Evolutionary conservation across 768 basidiomycete species (phyloP).

Genomic region (Floccularia luteovirens): DNA sequence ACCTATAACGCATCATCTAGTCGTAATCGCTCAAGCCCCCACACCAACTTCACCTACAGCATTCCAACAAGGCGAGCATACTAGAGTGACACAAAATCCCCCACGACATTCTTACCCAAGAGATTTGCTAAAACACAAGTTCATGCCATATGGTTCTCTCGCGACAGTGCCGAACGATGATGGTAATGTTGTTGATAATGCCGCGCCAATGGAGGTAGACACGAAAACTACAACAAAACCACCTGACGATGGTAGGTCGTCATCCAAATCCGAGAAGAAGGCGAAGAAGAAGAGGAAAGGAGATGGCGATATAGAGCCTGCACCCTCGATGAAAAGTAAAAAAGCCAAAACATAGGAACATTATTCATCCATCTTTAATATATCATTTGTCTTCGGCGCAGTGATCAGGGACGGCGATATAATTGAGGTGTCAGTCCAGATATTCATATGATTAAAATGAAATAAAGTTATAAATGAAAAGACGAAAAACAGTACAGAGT

Average conservation of each 20-base stretch:
- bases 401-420: conserved; percentile 1
- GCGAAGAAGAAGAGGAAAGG: conserved; percentile 27
- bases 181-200: conserved; percentile 14
- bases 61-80: conserved; percentile 15
- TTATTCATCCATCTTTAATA: not conserved
- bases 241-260: conserved; percentile 3
- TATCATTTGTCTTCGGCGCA: not conserved
- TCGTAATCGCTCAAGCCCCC: conserved; percentile 44
- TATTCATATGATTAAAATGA: no score
- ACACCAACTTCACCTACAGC: conserved; percentile 20
- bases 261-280: conserved; percentile 4
- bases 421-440: conserved; percentile 8
- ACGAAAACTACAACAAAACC: conserved; percentile 4
- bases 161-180: conserved; percentile 12
- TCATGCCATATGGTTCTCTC: conserved; percentile 55
- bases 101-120: conserved; percentile 50
- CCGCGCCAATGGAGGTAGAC: conserved; percentile 18
- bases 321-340: conserved; percentile 37
- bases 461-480: not conserved
- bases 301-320: conserved; percentile 13
- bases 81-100: conserved; percentile 31
- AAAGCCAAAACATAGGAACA: conserved; percentile 27
- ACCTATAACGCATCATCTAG: conserved; percentile 47
- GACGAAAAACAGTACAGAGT: not conserved
- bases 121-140: conserved; percentile 56